Base-by-base conservation (phyloP, 495 filamentous ascomycete species). In the Bacidia rubella region DNA sequence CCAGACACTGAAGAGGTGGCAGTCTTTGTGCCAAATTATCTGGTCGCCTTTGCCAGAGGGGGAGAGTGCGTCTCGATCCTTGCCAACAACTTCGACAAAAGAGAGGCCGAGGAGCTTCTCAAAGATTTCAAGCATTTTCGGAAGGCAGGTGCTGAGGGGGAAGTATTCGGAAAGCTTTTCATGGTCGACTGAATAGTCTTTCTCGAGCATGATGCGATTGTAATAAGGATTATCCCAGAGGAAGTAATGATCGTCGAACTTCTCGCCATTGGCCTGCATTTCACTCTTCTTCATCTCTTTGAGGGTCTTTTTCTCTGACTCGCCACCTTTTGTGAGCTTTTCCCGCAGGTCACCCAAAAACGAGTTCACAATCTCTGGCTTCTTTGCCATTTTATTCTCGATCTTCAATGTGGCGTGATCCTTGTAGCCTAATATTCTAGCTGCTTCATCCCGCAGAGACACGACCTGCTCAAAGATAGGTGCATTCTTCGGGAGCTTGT, bases 301-400 rank as follows among this genome's bases (percentile, higher is more conserved):
- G 38, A 97, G 70, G 45, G 78, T 76, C 29, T 78, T 68, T 48
- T 82, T 79, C 66, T 98, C 92, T 63, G 83, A 78, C 59, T 72
- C 65, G 15, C 90, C 92, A 22, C 89, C 90, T 15, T 83, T 75
- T 1, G 81, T 76, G 47, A 98, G 70, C 41, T 85, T 78, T 11
- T 68, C 66, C 52, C 87, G 80, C 57, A 98, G 71, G 65, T 94
- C 90, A 5, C 74, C 79, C 19, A 98, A 66, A 67, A 98, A 96
- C 50, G 79, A 77, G 60, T 89, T 71, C 0, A 98, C 93, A 0
- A 83, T 87, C 68, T 87, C 78, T 0, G 89, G 81, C 0, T 80
- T 84, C 74, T 97, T 96, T 52, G 89, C 89, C 93, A 98, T 98
- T 77, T 95, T 96, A 54, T 92, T 86, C 65, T 95, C 90, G 43